A percentile compares a stretch with the other conserved stretches of the same genome.
Conservation (phyloP, 805 yeast genomes). For the Barnettozyma botsteinii region DNA sequence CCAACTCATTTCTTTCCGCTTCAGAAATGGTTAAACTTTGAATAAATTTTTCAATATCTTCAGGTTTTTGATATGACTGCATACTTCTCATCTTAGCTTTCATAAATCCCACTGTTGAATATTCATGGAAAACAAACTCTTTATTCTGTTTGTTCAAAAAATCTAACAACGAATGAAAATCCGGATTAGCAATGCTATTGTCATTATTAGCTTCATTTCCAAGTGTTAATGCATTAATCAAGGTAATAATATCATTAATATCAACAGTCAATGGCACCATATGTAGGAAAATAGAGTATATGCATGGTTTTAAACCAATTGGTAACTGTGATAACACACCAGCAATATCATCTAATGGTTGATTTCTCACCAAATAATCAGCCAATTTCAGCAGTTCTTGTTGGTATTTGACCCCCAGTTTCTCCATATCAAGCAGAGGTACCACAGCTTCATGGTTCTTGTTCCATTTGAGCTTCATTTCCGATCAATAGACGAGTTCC, state of each 20-base stretch:
- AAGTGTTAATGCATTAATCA: not conserved
- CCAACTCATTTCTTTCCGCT: not conserved
- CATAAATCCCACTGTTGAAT: not conserved
- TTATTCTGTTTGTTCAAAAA: slow-evolving; percentile 3
- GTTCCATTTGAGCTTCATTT: slow-evolving; percentile 2
- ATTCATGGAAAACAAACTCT: not conserved
- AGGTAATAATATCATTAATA: not conserved
- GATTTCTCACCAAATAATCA: not conserved
- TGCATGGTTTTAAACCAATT: not conserved
- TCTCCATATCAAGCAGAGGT: not conserved
- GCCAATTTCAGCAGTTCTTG: slow-evolving; percentile 3
- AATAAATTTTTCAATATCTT: not conserved
- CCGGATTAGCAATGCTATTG: not conserved
- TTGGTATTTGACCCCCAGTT: not conserved
- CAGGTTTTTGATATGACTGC: not conserved
- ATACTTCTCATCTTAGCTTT: slow-evolving; percentile 2
- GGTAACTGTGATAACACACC: not conserved
- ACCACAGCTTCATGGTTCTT: not conserved
- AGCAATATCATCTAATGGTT: not conserved
- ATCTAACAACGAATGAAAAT: not conserved
- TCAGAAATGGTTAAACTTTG: not conserved
- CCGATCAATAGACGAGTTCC: no score
- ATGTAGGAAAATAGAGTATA: slow-evolving; percentile 5
- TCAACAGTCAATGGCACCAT: not conserved
- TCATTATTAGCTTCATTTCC: not conserved